These are phyloP conservation scores for Argentina anserina DNA, from an alignment of 306 rosid genomes.

Conservation along the genomic window DNA sequence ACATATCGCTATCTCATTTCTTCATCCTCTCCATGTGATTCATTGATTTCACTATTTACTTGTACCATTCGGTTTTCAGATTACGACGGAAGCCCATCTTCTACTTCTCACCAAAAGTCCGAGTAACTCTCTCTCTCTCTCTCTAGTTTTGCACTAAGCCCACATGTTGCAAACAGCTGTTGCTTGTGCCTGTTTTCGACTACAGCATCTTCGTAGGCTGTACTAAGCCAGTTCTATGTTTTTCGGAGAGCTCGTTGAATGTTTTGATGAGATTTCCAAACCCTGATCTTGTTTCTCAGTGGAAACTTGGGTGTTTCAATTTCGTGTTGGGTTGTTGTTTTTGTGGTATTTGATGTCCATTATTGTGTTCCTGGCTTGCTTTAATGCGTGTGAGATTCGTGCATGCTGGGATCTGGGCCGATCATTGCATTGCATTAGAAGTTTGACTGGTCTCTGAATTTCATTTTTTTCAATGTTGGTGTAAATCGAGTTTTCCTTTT, in stretches of 20 bases:
- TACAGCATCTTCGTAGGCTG: slow-evolving; percentile 21
- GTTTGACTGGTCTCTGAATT: background rate
- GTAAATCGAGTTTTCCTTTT: background rate
- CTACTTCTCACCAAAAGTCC: slow-evolving; percentile 53
- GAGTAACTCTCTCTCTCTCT: slow-evolving; percentile 44
- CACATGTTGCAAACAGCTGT: slow-evolving; percentile 3
- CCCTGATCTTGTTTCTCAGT: background rate
- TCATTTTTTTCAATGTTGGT: too few species aligned
- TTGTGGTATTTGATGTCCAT: too few species aligned
- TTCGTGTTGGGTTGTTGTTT: too few species aligned
- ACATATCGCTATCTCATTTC: slow-evolving; percentile 4
- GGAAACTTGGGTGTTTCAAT: too few species aligned
- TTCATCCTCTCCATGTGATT: slow-evolving; percentile 16
- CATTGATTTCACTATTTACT: slow-evolving; percentile 30
- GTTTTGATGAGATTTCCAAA: slow-evolving; percentile 8
- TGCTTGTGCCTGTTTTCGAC: slow-evolving; percentile 20
- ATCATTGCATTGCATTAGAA: background rate
- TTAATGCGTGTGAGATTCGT: slow-evolving; percentile 31
- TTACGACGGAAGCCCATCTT: slow-evolving; percentile 69
- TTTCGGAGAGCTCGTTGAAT: too few species aligned
- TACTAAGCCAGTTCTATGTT: background rate
- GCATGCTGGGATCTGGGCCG: slow-evolving; percentile 57
- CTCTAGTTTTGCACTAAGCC: background rate
- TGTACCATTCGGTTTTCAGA: slow-evolving; percentile 45
- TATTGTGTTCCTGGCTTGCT: too few species aligned